A percentile compares a stretch with the other conserved stretches of the same genome.
These are phyloP conservation scores for Nidula microcarpa DNA, from an alignment of 768 basidiomycete genomes.

Conservation along the genomic window DNA sequence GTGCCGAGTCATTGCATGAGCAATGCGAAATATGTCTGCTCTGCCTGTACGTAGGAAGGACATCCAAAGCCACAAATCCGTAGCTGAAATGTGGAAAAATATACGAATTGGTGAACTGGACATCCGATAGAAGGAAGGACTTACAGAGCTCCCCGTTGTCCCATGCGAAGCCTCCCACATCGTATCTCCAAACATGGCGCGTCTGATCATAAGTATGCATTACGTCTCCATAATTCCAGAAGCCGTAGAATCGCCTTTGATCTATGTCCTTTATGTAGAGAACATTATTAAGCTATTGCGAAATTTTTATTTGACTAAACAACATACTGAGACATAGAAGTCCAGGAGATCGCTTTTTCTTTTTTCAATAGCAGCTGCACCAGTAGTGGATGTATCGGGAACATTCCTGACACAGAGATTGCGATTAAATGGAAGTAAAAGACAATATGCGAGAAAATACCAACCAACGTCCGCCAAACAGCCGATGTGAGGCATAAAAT, in stretches of 20 bases:
- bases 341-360: conserved; percentile 29
- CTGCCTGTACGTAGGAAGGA: conserved; percentile 35
- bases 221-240: conserved; percentile 35
- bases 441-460: not conserved
- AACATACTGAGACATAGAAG: conserved; percentile 27
- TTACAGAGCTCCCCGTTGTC: conserved; percentile 32
- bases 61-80: conserved; percentile 36
- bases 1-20: conserved; percentile 31
- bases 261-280: conserved; percentile 20
- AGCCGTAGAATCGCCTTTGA: conserved; percentile 32
- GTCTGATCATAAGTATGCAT: conserved; percentile 39
- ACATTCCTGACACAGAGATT: conserved; percentile 16
- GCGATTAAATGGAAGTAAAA: not conserved
- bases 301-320: too few relatives aligned
- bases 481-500: conserved; percentile 29
- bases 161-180: conserved; percentile 33
- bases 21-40: conserved; percentile 29
- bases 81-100: conserved; percentile 11
- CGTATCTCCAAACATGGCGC: conserved; percentile 34
- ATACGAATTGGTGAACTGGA: not conserved
- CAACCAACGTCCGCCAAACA: conserved; percentile 34
- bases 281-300: too few relatives aligned
- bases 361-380: conserved; percentile 26
- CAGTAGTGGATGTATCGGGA: conserved; percentile 25
- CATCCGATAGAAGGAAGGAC: conserved; percentile 1